Evolutionary conservation across 2,329 filamentous ascomycete genomes (phyloP), one percentile per base, ranked within the genome.

Genomic region (Diplodia mutila): DNA sequence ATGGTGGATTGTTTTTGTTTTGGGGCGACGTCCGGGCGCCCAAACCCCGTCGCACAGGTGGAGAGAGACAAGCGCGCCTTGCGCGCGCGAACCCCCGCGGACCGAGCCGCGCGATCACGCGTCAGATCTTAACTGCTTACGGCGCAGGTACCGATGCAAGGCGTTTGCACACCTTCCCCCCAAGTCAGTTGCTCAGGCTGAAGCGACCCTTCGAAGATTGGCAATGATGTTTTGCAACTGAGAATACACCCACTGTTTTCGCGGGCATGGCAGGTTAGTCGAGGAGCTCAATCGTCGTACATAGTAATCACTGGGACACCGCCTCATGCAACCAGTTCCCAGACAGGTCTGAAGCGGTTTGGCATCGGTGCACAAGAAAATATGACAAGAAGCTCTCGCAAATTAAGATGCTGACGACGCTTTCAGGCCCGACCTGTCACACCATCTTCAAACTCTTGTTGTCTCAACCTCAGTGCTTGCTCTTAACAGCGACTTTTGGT

Each of bases 91-190:
- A 46, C 7, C 42, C 42, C 42, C 37, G 14, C 57, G 57, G 57
- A 23, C 37, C 57, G 57, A 55, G 53, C 54, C 59, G 59, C 59
- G 59, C 46, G 59, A 63, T 63, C 59, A 51, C 59, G 42, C 59
- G 34, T 29, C 39, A 27, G 32, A 49, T 42, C 48, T 61, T 27
- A 54, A 25, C 39, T 48, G 16, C 57, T 61, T 29, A 37, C 25
- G 59, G 42, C 59, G n/a, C 46, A 51, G 59, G 46, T 61, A 29
- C 59, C 42, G 42, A 23, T 39, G 11, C 42, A 46, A 29, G 29
- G 4, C 18, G 5, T n/a, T 6, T 32, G 14, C 25, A 25, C 48
- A 46, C n/a, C 16, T 49, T 34, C 16, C 29, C 9, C 42, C 7
- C n/a, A 7, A n/a, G n/a, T 14, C 42, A 46, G 9, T 34, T 34